Base-by-base conservation (phyloP, 2,329 filamentous ascomycete species). In the Chaetomiaceae sp. region DNA sequence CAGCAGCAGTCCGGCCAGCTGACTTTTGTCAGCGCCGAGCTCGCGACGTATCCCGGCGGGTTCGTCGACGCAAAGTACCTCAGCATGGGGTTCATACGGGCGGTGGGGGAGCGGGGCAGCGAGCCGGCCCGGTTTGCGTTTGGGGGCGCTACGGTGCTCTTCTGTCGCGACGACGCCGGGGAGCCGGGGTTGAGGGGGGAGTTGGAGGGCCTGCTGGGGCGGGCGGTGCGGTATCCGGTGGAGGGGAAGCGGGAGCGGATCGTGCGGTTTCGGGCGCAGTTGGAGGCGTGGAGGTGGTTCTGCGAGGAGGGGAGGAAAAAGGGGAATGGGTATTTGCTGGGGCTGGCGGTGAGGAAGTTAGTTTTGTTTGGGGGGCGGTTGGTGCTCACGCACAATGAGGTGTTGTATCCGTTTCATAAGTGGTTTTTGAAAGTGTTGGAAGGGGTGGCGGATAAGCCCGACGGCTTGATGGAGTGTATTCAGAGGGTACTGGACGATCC, bases 401-500 rank as follows among this genome's bases (percentile, higher is more conserved):
- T 57, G 36, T 27, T 61, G 52, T 61, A 59, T 40, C 58, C 58
- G 36, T 61, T 45, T 27, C 58, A 61, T 32, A 59, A 59, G 50
- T 61, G 56, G 58, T 55, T 54, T 27, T 20, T 59, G 34, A 45
- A 37, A 20, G 55, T 56, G 57, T 36, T 61, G 48, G 47, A 46
- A 14, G 16, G 42, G 1, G 57, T 48, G 13, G 11, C 14, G 18
- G 51, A 59, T 4, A 57, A 57, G 43, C 58, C 58, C 1, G 48
- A 53, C 14, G 57, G 53, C 13, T 11, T 59, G 16, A 51, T 57
- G 50, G 44, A 42, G 13, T 21, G 20, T 10, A 40, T 59, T 11
- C 37, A 55, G 5, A 25, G 32, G 41, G 18, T 56, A 23, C 13
- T 38, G 5, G 16, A 32, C 2, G 57, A 57, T 16, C 58, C 56